A percentile compares a stretch with the other conserved stretches of the same genome.
These are phyloP conservation scores for Trichoderma reesei DNA, from an alignment of 495 filamentous ascomycete species.

Conservation along the genomic window DNA sequence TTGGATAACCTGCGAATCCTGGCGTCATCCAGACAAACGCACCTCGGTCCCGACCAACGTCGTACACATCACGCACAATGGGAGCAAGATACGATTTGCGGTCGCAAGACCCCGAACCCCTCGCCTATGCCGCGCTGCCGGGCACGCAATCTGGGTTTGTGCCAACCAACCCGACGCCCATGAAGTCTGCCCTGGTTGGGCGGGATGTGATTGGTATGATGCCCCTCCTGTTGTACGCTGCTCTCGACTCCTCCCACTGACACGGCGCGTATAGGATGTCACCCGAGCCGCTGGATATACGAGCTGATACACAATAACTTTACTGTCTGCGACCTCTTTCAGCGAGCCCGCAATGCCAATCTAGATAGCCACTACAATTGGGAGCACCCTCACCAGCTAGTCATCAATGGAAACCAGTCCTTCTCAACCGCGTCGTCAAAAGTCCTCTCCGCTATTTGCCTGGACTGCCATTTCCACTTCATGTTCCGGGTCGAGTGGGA, in stretches of 20 bases:
- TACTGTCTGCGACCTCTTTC: not conserved
- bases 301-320: constrained; percentile 10
- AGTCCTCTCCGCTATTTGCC: constrained; percentile 22
- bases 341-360: not conserved
- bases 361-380: constrained; percentile 13
- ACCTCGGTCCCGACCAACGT: not conserved
- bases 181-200: not conserved
- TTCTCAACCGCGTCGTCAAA: not conserved
- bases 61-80: not conserved
- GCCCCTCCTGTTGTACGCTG: not conserved
- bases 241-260: not conserved
- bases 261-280: not conserved
- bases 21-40: not conserved
- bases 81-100: not conserved
- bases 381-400: constrained; percentile 13
- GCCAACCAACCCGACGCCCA: not conserved
- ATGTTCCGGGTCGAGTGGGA: constrained; percentile 14
- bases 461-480: constrained; percentile 26
- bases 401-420: constrained; percentile 10
- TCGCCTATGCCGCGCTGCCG: not conserved
- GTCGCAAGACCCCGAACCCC: constrained; percentile 6
- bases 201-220: not conserved
- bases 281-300: constrained; percentile 11
- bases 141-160: not conserved
- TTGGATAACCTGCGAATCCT: not conserved